Conservation (phyloP, 805 yeast genomes). For the Kluyveromyces dobzhanskii region DNA sequence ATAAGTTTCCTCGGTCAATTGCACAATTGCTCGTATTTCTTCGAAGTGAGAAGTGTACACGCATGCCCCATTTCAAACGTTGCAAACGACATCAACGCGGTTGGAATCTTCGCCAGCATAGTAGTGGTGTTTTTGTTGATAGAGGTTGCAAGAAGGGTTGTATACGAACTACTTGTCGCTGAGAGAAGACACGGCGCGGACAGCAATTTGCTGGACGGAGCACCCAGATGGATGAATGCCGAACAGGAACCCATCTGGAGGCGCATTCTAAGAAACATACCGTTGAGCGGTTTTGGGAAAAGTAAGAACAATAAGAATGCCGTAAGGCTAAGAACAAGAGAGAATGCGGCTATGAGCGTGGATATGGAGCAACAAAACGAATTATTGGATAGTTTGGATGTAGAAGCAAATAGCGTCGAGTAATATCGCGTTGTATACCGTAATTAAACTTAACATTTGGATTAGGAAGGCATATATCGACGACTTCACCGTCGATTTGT, state of each 20-base stretch:
- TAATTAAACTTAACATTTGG: too few relatives aligned
- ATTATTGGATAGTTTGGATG: conserved; percentile 31
- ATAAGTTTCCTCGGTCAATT: conserved; percentile 62
- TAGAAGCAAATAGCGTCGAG: conserved; percentile 18
- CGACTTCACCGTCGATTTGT: too few relatives aligned
- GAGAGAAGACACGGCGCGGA: conserved; percentile 6
- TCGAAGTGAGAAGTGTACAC: conserved; percentile 75
- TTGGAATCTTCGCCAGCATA: conserved; percentile 56
- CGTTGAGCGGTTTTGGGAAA: background rate
- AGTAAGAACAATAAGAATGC: conserved; percentile 5
- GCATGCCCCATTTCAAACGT: conserved; percentile 79
- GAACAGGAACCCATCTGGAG: conserved; percentile 16
- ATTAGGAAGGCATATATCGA: too few relatives aligned
- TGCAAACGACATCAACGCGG: conserved; percentile 53
- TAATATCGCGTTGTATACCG: too few relatives aligned
- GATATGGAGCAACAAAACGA: conserved; percentile 35
- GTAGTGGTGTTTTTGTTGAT: conserved; percentile 31
- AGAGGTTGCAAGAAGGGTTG: conserved; percentile 32
- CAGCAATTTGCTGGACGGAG: conserved; percentile 17
- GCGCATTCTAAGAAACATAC: conserved; percentile 3
- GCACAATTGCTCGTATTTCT: conserved; percentile 73
- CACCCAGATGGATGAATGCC: conserved; percentile 25
- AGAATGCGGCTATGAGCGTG: conserved; percentile 9
- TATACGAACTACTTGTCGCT: conserved; percentile 13
- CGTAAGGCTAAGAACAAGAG: conserved; percentile 5